Percentiles rank a stretch among this genome's conserved stretches.
Conservation (phyloP, 2,329 filamentous ascomycete species). For the Moelleriella libera region DNA sequence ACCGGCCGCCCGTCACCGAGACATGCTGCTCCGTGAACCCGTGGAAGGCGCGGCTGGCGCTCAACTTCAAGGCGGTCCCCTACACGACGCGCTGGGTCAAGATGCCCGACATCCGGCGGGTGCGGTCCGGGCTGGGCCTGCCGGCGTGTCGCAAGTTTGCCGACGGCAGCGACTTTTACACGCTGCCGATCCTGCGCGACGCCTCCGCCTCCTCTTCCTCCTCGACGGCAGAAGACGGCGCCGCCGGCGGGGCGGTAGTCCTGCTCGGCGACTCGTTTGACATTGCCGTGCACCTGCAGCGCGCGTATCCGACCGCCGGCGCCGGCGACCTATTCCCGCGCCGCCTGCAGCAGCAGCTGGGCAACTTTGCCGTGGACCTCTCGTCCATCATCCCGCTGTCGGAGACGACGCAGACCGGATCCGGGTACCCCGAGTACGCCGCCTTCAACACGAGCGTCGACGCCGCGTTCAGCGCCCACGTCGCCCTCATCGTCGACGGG, state of each 20-base stretch:
- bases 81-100: slow-evolving; percentile 31
- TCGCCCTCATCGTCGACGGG: slow-evolving; percentile 20
- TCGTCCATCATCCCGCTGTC: slow-evolving; percentile 23
- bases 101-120: slow-evolving; percentile 33
- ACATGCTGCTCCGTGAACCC: slow-evolving; percentile 15
- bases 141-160: slow-evolving; percentile 37
- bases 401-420: slow-evolving; percentile 8
- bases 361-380: slow-evolving; percentile 10
- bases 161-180: slow-evolving; percentile 44
- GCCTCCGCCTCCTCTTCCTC: slow-evolving; percentile 3
- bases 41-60: slow-evolving; percentile 20
- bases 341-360: slow-evolving; percentile 26
- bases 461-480: slow-evolving; percentile 32
- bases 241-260: too few relatives aligned
- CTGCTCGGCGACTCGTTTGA: slow-evolving; percentile 50
- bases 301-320: slow-evolving; percentile 25
- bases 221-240: too few relatives aligned
- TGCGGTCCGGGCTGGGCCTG: slow-evolving; percentile 30
- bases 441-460: slow-evolving; percentile 41
- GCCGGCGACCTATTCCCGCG: slow-evolving; percentile 32
- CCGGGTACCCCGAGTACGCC: slow-evolving; percentile 9
- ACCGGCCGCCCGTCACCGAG: slow-evolving; percentile 13
- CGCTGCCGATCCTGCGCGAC: slow-evolving; percentile 43
- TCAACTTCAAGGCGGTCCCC: slow-evolving; percentile 25
- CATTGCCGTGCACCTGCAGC: slow-evolving; percentile 46